Base-by-base conservation (phyloP, 495 filamentous ascomycete genomes). In the Hypoxylon cercidicola region DNA sequence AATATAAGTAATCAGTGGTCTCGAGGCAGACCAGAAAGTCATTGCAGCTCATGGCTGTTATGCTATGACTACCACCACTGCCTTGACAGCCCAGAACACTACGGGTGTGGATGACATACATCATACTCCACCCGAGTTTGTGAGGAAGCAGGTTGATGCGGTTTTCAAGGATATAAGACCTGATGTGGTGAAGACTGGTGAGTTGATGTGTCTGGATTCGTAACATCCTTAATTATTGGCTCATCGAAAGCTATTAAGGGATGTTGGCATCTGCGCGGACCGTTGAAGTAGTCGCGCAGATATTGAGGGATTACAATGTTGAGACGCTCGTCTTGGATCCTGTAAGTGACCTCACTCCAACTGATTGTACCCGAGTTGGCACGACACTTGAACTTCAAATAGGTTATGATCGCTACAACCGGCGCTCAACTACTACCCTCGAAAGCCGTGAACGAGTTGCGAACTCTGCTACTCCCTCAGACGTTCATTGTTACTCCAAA, bases 11-110 rank as follows among this genome's bases (percentile, higher is more conserved):
- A 55, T 43, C 64, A 97, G 93, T 39, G 95, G 95, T n/a, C 86
- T 99, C 39, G 95, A 99, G 73, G 95, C 95, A 28, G 95, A 99
- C 77, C 93, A 97, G 75, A 94, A 95, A 72, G 93, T 96, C 50
- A 89, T 97, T 34, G 90, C 93, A 21, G 90, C 91, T 15, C 92
- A 97, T 84, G 88, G 88, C 44, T 92, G 90, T 79, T 97, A 97
- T 80, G 93, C 93, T 56, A 95, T 97, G 85, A 97, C 94, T 40
- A 90, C 93, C n/a, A 97, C 93, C 32, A 97, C 95, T 2, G 94
- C 93, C 16, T 77, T 99, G 66, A 99, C 95, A 13, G 93, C 93
- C 18, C 95, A 99, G 74, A 97, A 97, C 77, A 99, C 95, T 2
- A 79, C 84, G 23, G 92, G 93, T 0, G 93, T 99, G 16, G 79